A percentile compares a stretch with the other conserved stretches of the same genome.
phyloP scores from a whole-genome alignment of 139 green algal species.

The Choricystis sp. region DNA sequence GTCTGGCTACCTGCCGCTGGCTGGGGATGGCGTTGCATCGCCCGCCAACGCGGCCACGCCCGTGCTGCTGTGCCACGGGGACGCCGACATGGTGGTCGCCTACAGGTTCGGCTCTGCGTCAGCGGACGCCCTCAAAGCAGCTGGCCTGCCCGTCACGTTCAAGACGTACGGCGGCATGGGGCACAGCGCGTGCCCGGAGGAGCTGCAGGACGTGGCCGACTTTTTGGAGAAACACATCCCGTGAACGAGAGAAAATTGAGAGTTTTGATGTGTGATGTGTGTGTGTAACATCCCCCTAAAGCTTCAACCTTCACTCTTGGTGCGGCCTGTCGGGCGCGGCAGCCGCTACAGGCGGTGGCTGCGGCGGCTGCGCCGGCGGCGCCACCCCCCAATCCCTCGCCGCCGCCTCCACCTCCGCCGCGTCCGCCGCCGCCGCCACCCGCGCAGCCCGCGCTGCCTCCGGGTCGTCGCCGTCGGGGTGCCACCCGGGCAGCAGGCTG shows the following conservation, averaged over 20 bases:
- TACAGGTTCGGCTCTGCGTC: conserved; percentile 35
- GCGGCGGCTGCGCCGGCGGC: no score
- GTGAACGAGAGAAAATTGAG: not conserved
- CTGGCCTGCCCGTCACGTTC: conserved; percentile 32
- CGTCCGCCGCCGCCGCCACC: no score
- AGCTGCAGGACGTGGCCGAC: conserved; percentile 9
- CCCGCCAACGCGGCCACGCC: conserved; percentile 42
- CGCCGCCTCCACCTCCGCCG: no score
- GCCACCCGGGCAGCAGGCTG: not conserved
- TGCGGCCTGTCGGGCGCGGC: no score
- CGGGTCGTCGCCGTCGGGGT: no score
- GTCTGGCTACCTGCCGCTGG: conserved; percentile 43
- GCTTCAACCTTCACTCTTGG: no score
- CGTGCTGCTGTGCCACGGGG: conserved; percentile 49
- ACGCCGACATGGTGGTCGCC: conserved; percentile 27
- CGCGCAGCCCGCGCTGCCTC: no score
- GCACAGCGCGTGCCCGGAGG: conserved; percentile 20
- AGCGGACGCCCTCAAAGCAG: conserved; percentile 22
- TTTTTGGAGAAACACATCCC: not conserved
- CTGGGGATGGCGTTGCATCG: conserved; percentile 33
- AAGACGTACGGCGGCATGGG: conserved; percentile 40
- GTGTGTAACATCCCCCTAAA: no score
- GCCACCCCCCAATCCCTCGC: no score
- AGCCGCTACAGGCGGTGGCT: no score
- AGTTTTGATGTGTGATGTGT: not conserved